Percentiles rank a stretch among this genome's conserved stretches.
Conservation (phyloP, 805 yeast genomes). For the Starmerella riodocensis region DNA sequence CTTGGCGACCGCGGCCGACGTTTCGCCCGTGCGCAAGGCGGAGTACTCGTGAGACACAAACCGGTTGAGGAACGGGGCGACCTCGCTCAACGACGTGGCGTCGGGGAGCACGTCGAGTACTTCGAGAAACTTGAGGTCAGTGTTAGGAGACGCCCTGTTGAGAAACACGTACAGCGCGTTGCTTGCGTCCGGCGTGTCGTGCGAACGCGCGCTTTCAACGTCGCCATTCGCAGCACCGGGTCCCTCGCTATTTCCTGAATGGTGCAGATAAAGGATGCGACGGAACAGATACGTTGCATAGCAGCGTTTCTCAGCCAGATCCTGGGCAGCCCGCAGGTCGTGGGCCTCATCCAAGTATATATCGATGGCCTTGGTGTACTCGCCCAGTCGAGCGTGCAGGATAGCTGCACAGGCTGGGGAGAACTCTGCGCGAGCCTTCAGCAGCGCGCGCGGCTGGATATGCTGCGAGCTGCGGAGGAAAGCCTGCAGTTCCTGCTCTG, state of each 20-base stretch:
- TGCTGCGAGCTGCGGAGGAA: not conserved
- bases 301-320: slow-evolving; percentile 40
- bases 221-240: too few species aligned
- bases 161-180: too few species aligned
- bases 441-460: slow-evolving; percentile 2
- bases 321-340: slow-evolving; percentile 45
- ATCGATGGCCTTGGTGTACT: slow-evolving; percentile 50
- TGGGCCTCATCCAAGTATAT: slow-evolving; percentile 42
- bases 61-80: slow-evolving; percentile 4
- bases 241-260: too few species aligned
- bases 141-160: not conserved
- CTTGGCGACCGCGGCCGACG: slow-evolving; percentile 6
- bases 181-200: too few species aligned
- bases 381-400: slow-evolving; percentile 45
- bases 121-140: not conserved
- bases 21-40: not conserved
- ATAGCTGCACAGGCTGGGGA: slow-evolving; percentile 38
- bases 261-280: too few species aligned
- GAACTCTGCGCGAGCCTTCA: slow-evolving; percentile 3
- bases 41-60: not conserved
- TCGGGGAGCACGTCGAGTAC: slow-evolving; percentile 4
- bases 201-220: too few species aligned
- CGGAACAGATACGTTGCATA: slow-evolving; percentile 8
- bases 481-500: not conserved
- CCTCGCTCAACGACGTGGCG: not conserved